Base-by-base conservation (phyloP, 2,329 filamentous ascomycete genomes). In the Colletotrichum cereale region DNA sequence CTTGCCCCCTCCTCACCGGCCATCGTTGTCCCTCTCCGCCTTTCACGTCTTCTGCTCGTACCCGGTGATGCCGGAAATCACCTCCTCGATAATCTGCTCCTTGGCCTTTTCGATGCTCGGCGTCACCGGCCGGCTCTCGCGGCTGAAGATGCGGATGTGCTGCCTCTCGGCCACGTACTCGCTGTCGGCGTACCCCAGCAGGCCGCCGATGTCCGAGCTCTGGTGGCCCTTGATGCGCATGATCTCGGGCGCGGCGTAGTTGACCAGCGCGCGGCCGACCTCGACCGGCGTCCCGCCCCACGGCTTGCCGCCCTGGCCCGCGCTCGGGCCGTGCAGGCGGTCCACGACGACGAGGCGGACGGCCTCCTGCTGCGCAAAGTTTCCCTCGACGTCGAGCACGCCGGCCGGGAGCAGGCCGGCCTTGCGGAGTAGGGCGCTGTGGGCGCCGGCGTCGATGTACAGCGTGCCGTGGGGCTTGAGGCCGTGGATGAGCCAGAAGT, bases 401-500 rank as follows among this genome's bases (percentile, higher is more conserved):
- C 96, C 96, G 0, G 93, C 95, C 0, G 96, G 95, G 0, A 98
- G 88, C 2, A 99, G 88, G 4, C 95, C 94, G 0, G 95, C 95
- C 83, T 97, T 97, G 78, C 91, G 90, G 21, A 90, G 84, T 3
- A 98, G 87, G 0, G 96, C 96, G 42, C 87, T 86, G 82, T 95
- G 91, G 4, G 96, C 96, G 52, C 96, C 96, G n/a, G 89, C 85
- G 84, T 99, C 96, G 76, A 99, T 97, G 83, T 94, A 98, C 34
- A 99, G 80, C 2, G 92, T 97, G 18, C 96, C 96, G 77, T 97
- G 95, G 0, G 96, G 94, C 31, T 92, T 91, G 14, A 98, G 90
- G 12, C 96, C 96, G 82, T 99, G 94, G 0, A 98, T 87, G 60
- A 99, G 91, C 96, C 96, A 99, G 86, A 99, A 98, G 79, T 96